Conservation (phyloP, 176 grass and related monocot species). For the Cenchrus americanus region DNA sequence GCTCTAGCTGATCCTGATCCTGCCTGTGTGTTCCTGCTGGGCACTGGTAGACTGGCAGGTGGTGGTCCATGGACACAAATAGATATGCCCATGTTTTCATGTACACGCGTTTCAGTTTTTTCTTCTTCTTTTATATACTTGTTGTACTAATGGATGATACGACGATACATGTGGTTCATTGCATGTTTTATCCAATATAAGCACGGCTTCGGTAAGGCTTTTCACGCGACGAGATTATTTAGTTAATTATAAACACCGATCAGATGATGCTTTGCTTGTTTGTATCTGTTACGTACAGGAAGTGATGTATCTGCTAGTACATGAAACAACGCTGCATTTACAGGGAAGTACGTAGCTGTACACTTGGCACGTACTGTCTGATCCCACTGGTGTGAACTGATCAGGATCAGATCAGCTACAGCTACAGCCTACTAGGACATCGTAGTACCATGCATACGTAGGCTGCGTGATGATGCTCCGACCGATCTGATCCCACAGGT, state of each 20-base stretch:
- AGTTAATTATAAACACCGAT: too few species aligned
- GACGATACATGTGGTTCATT: not conserved
- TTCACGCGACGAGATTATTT: not conserved
- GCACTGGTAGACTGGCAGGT: not conserved
- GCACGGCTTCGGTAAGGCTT: not conserved
- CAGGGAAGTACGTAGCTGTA: not conserved
- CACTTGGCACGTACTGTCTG: slow-evolving; percentile 15
- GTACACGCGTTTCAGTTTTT: not conserved
- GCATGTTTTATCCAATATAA: not conserved
- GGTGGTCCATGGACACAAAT: not conserved
- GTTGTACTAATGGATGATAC: too few species aligned
- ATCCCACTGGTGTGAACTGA: slow-evolving; percentile 4
- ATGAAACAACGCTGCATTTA: not conserved
- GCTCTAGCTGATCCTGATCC: not conserved
- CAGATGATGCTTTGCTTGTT: not conserved
- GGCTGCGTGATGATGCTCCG: not conserved
- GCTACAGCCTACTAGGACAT: not conserved
- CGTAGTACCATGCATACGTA: not conserved
- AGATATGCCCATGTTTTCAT: not conserved
- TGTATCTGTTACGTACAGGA: too few species aligned
- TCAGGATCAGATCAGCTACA: not conserved
- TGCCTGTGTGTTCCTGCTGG: not conserved
- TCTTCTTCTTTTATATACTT: not conserved
- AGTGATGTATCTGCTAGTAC: not conserved
- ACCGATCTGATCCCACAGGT: not conserved